Conservation (phyloP, 225 moss, liverwort and hornwort genomes). For the Ulota crispa region DNA sequence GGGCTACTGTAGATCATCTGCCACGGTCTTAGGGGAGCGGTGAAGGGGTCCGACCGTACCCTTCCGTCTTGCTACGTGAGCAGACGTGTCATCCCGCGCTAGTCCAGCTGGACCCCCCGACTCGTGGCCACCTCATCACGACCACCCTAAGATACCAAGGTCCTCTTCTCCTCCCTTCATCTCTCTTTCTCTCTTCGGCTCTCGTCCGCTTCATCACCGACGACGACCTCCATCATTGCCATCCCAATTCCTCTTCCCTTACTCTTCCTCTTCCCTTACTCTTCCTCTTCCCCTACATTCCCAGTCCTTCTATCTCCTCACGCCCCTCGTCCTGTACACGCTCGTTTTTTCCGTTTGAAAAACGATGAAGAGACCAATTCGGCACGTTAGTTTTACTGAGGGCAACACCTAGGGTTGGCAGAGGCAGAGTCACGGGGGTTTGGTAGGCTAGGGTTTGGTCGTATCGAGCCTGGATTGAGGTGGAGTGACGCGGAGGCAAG, state of each 20-base stretch:
- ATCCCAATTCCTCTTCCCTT: neutral
- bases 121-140: constrained; percentile 20
- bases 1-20: too few species aligned
- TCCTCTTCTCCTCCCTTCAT: constrained; percentile 4
- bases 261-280: neutral
- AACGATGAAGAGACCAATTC: constrained; percentile 16
- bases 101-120: constrained; percentile 23
- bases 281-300: neutral
- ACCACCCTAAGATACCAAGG: constrained; percentile 43
- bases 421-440: constrained; percentile 2
- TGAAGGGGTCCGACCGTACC: neutral
- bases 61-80: neutral
- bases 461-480: neutral
- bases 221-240: neutral
- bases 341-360: constrained; percentile 9
- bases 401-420: constrained; percentile 20
- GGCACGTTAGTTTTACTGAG: neutral
- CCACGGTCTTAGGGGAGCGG: neutral
- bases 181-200: neutral
- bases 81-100: neutral
- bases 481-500: neutral
- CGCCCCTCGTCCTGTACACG: neutral
- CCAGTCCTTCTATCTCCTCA: neutral
- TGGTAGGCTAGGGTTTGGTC: constrained; percentile 21
- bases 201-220: constrained; percentile 1